Base-by-base conservation (phyloP, 371 early-diverging fungal species). In the Fennellomyces sp. region DNA sequence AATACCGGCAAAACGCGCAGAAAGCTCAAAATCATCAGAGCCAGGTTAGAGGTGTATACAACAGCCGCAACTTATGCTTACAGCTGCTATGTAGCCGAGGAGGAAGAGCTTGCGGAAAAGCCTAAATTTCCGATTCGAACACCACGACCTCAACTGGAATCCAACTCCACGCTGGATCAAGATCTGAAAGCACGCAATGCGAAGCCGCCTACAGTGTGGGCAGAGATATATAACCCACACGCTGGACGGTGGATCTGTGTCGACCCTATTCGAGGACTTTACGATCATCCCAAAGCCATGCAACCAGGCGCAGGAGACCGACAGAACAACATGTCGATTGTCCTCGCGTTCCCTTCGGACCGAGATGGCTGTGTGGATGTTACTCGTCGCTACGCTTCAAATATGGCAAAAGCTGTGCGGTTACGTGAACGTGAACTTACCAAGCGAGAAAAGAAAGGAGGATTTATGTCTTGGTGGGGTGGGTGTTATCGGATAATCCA, bases 301-400 rank as follows among this genome's bases (percentile, higher is more conserved):
- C 85, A 85, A 27, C 87, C 88, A 6, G 52, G 77, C 3, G 53
- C 28, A 2, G 54, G 69, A 1, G 77, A 74, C n/a, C 56, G 58
- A 17, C 59, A 57, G 3, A 85, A 83, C 28, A 47, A 63, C 3
- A n/a, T 89, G 35, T 80, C 86, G 0, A 86, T 82, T 73, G 86
- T 90, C 2, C 74, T 89, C 5, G 88, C 88, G 1, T 84, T 80
- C 35, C 78, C 82, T 21, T 29, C 19, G n/a, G 69, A 71, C 31
- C 23, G 59, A 48, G 75, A 75, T 29, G 68, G 69, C 11, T 75
- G 70, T 38, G 65, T 79, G 27, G 91, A 91, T 65, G 88, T 92
- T 5, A 91, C 91, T 5, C 68, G 82, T 19, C 77, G 91, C n/a
- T 93, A 91, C 52, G 72, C 84, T 2, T 64, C 73, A 30, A 83